phyloP scores from a whole-genome alignment of 208 protist species.

The Trypanosoma vivax region DNA sequence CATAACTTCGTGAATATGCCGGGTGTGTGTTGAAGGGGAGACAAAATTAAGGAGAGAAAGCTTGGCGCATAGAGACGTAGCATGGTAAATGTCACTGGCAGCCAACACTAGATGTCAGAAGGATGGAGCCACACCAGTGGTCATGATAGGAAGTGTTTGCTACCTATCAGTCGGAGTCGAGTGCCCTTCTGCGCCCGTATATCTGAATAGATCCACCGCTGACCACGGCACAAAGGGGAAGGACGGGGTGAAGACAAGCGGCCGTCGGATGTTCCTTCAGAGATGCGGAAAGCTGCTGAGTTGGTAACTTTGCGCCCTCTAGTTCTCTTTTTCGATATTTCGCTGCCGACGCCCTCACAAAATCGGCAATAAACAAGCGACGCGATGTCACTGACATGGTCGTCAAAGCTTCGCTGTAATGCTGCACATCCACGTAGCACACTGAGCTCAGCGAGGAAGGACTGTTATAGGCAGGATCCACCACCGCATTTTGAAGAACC shows the following conservation, averaged over 20 bases:
- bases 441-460: constrained; percentile 9
- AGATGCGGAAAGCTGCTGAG: neutral
- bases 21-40: too few species aligned
- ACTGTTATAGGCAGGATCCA: neutral
- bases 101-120: too few species aligned
- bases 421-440: constrained; percentile 44
- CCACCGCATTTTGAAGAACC: constrained; percentile 8
- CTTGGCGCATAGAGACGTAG: too few species aligned
- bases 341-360: neutral
- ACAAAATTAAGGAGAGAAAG: too few species aligned
- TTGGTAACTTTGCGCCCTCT: too few species aligned
- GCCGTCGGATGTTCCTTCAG: constrained; percentile 15
- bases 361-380: constrained; percentile 19
- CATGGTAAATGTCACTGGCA: too few species aligned
- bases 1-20: too few species aligned
- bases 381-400: constrained; percentile 47
- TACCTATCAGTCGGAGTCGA: neutral
- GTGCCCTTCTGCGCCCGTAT: constrained; percentile 11
- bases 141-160: too few species aligned
- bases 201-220: constrained; percentile 9
- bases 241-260: constrained; percentile 17
- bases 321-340: neutral
- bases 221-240: constrained; percentile 18
- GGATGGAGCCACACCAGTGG: too few species aligned
- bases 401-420: constrained; percentile 31